A percentile compares a stretch with the other conserved stretches of the same genome.
phyloP scores from a whole-genome alignment of 768 basidiomycete species.

The Roridomyces roridus region DNA sequence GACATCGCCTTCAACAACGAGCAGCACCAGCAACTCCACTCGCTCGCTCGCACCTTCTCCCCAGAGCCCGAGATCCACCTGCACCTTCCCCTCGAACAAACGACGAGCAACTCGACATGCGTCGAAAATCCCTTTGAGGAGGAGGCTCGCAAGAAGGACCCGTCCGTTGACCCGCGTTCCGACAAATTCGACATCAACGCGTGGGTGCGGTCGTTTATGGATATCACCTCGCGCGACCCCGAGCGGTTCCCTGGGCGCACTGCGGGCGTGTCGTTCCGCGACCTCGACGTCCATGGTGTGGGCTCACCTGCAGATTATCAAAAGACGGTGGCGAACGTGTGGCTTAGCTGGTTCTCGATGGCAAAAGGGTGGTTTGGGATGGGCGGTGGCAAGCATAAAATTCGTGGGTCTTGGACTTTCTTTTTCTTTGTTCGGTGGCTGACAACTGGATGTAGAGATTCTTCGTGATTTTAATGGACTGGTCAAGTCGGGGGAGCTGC shows the following conservation, averaged over 20 bases:
- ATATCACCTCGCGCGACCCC: constrained; percentile 30
- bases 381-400: constrained; percentile 21
- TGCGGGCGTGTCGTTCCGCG: constrained; percentile 44
- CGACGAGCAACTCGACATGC: too few relatives aligned
- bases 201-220: constrained; percentile 39
- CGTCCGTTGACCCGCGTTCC: constrained; percentile 39
- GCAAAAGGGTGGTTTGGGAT: constrained; percentile 28
- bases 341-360: constrained; percentile 25
- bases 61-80: too few relatives aligned
- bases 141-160: constrained; percentile 23
- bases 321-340: constrained; percentile 44
- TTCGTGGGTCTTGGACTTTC: constrained; percentile 2
- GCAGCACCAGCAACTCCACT: too few relatives aligned
- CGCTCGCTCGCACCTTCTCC: too few relatives aligned
- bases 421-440: background rate
- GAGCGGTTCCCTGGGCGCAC: constrained; percentile 31
- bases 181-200: constrained; percentile 38
- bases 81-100: too few relatives aligned
- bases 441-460: constrained; percentile 34
- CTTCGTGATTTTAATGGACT: constrained; percentile 54
- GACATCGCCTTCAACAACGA: too few relatives aligned
- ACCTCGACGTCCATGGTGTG: constrained; percentile 40
- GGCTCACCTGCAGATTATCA: constrained; percentile 45
- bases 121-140: constrained; percentile 37
- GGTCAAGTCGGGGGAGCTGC: constrained; percentile 58